Evolutionary conservation across 306 rosid genomes (phyloP), one percentile per base, ranked within the genome.

Genomic region (Sophora flavescens): DNA sequence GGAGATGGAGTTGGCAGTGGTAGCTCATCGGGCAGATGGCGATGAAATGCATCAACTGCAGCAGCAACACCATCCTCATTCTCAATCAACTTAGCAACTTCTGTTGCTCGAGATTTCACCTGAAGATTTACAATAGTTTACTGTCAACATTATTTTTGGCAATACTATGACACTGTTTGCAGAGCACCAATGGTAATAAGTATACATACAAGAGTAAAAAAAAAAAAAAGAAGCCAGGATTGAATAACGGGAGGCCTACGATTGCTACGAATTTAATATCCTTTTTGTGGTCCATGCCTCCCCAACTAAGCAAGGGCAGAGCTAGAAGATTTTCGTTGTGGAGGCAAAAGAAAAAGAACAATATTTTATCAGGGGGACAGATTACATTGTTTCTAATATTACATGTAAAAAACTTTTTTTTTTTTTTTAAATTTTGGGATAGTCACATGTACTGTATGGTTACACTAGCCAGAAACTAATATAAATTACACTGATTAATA

Each of bases 21-120:
- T 52, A 92, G 66, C 82, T 89, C 97, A 12, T 87, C 62, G 13
- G 97, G 97, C 60, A 95, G 84, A 47, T 92, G 99, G 38, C 87
- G 86, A 65, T 92, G 97, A 81, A 95, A 95, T n/a, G 97, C 95
- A 65, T 89, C 84, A 33, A 95, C 97, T 4, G 99, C 97, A 11
- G 89, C 89, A 1, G 91, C 96, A 78, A 90, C 97, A 6, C 99
- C 99, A n/a, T 95, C 97, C 81, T 95, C 99, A 9, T 85, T 90
- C 85, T 88, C 91, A 41, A 95, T 82, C 87, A 92, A 77, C 81
- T 86, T 88, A n/a, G 96, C 91, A 26, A 95, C 54, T 78, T 89
- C 95, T 76, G 80, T 81, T 6, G 86, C 92, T 78, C 76, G 89
- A 84, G 88, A 76, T 81, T 90, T 95, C 59, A 95, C 95, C 98